Evolutionary conservation across 2,329 filamentous ascomycete species (phyloP).

Genomic region (Arthrocladium fulminans): DNA sequence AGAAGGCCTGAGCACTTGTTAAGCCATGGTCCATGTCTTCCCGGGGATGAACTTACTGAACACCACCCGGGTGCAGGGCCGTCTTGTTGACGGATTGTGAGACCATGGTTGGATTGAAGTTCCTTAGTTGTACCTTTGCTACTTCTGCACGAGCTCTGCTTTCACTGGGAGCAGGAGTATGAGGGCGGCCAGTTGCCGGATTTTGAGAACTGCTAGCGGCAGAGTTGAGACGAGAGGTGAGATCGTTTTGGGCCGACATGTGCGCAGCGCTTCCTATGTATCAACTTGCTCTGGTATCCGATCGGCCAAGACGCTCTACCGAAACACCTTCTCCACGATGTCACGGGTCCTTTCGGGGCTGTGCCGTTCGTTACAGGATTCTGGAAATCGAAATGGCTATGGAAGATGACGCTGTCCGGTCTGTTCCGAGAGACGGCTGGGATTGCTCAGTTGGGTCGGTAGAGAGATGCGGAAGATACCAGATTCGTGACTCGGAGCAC

Average conservation of each 20-base stretch:
- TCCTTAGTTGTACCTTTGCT: slow-evolving; percentile 19
- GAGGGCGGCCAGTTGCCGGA: slow-evolving; percentile 14
- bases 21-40: slow-evolving; percentile 6
- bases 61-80: slow-evolving; percentile 78
- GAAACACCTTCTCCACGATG: slow-evolving; percentile 8
- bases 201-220: not conserved
- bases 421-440: not conserved
- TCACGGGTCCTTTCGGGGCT: slow-evolving; percentile 8
- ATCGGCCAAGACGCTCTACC: slow-evolving; percentile 2
- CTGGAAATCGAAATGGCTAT: not conserved
- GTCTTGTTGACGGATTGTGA: slow-evolving; percentile 74
- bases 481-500: not conserved
- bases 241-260: slow-evolving; percentile 3
- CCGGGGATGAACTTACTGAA: slow-evolving; percentile 56
- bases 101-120: slow-evolving; percentile 32
- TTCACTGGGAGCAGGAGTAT: slow-evolving; percentile 19
- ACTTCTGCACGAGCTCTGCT: slow-evolving; percentile 20
- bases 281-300: slow-evolving; percentile 7
- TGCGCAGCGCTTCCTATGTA: slow-evolving; percentile 5
- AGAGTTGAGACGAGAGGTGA: not conserved
- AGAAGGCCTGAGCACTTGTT: slow-evolving; percentile 52
- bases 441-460: not conserved
- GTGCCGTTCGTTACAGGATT: not conserved
- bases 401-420: not conserved
- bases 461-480: not conserved